Conservation (phyloP, 768 basidiomycete genomes). For the Rhizopogon sp. region DNA sequence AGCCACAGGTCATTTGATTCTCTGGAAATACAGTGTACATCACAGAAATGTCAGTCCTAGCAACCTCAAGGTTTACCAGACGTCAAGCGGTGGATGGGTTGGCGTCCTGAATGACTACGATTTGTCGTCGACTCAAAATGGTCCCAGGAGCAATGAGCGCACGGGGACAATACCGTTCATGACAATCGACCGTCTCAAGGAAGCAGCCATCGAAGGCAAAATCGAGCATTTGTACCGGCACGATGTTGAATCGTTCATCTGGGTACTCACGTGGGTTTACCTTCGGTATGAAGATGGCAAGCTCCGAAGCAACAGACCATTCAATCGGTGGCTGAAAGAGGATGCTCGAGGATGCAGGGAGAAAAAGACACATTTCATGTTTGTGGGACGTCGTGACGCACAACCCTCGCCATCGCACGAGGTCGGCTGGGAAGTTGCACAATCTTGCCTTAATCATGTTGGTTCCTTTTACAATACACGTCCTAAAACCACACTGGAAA, state of each 20-base stretch:
- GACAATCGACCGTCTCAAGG: not conserved
- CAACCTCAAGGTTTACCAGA: not conserved
- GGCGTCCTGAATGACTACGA: constrained; percentile 2
- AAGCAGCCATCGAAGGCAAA: not conserved
- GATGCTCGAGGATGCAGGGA: not conserved
- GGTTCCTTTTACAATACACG: too few species aligned
- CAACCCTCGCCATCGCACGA: not conserved
- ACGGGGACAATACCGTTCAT: constrained; percentile 14
- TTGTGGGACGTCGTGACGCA: not conserved
- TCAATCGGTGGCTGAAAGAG: not conserved
- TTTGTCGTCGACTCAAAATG: not conserved
- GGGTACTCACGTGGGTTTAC: not conserved
- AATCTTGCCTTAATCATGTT: too few species aligned
- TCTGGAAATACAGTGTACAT: not conserved
- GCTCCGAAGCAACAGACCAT: not conserved
- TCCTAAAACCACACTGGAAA: too few species aligned
- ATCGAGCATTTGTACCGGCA: not conserved
- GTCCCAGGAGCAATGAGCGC: not conserved
- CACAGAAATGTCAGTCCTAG: not conserved
- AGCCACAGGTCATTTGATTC: constrained; percentile 1
- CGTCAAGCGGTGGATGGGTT: not conserved
- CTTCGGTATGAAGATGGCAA: not conserved
- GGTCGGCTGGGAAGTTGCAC: not conserved
- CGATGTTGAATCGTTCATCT: not conserved
- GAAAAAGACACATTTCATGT: not conserved